phyloP scores from a whole-genome alignment of 225 moss, liverwort and hornwort genomes.

The Thuidium tamariscinum region DNA sequence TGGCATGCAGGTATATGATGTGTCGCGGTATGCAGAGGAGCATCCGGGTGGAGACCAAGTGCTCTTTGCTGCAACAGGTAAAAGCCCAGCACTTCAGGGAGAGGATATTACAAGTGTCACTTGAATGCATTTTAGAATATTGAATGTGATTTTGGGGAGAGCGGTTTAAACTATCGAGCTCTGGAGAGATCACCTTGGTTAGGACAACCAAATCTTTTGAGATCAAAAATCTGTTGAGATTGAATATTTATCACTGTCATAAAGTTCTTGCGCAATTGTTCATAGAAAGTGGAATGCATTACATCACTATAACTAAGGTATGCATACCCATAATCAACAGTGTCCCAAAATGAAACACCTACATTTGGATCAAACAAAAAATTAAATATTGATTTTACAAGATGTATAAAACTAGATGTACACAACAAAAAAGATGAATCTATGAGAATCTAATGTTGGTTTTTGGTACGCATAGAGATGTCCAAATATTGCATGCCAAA shows the following conservation, averaged over 20 bases:
- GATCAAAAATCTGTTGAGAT: background rate
- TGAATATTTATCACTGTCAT: background rate
- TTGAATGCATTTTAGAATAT: background rate
- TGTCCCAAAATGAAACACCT: background rate
- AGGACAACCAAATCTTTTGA: no score
- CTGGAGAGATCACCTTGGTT: no score
- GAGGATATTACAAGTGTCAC: no score
- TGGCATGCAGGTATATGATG: constrained; percentile 60
- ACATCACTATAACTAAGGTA: background rate
- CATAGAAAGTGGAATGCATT: background rate
- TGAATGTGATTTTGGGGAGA: background rate
- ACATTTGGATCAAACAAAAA: background rate
- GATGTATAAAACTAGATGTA: no score
- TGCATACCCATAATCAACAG: background rate
- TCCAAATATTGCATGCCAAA: background rate
- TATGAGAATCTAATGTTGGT: background rate
- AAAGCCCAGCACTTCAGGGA: background rate
- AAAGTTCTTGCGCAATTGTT: background rate
- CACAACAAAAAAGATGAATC: background rate
- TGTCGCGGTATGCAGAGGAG: constrained; percentile 55
- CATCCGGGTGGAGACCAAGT: constrained; percentile 85
- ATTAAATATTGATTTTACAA: background rate
- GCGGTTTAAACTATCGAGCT: background rate
- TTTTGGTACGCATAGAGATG: background rate
- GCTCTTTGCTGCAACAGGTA: constrained; percentile 64